Conservation (phyloP, 169 alveolate species). For the Plasmodium vivax region DNA sequence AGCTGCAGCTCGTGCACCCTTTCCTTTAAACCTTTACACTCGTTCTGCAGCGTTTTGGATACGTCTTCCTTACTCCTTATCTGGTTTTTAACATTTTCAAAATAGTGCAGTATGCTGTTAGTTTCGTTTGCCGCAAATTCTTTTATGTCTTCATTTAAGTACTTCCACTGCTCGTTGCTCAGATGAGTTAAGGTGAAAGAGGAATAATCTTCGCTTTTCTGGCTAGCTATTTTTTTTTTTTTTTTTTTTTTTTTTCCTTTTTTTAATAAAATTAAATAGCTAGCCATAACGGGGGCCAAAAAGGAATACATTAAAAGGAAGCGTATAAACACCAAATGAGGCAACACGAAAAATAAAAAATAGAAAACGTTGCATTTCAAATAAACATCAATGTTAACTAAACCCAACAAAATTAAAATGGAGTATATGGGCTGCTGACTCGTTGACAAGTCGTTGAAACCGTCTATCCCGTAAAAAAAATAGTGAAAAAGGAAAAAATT, state of each 20-base stretch:
- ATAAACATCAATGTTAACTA: constrained; percentile 53
- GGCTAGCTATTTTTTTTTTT: constrained; percentile 29
- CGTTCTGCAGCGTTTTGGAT: constrained; percentile 2
- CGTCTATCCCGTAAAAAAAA: constrained; percentile 69
- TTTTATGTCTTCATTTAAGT: constrained; percentile 65
- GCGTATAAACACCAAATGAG: constrained; percentile 64
- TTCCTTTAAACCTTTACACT: constrained; percentile 36
- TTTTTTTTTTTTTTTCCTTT: constrained; percentile 1
- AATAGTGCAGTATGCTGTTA: constrained; percentile 28
- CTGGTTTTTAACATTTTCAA: constrained; percentile 33
- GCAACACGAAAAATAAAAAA: constrained; percentile 45
- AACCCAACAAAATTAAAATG: constrained; percentile 35
- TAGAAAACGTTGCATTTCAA: constrained; percentile 34
- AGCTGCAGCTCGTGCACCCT: neutral
- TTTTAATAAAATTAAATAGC: constrained; percentile 41
- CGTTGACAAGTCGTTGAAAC: constrained; percentile 33
- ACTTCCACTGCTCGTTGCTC: constrained; percentile 74
- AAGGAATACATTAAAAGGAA: constrained; percentile 51
- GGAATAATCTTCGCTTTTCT: constrained; percentile 24
- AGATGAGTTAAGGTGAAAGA: constrained; percentile 55
- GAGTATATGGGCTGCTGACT: constrained; percentile 47
- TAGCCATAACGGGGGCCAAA: constrained; percentile 53
- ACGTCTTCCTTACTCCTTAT: neutral
- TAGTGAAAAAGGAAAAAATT: constrained; percentile 52
- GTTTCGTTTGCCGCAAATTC: constrained; percentile 59